Base-by-base conservation (phyloP, 768 basidiomycete genomes). In the Dendrothele bispora region DNA sequence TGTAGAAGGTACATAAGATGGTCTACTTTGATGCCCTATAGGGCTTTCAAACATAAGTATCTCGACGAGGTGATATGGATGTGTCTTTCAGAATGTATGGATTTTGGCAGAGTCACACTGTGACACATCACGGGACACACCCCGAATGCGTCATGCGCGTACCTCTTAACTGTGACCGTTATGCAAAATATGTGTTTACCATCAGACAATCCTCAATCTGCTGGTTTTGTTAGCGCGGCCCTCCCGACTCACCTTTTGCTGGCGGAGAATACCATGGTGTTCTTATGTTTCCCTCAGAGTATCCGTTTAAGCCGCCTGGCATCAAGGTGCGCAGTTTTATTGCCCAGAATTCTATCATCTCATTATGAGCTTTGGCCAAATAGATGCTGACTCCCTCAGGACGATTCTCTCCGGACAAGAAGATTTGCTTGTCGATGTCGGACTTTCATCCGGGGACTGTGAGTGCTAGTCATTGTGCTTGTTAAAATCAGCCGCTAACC, bases 351-450 rank as follows among this genome's bases (percentile, higher is more conserved):
- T 26, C 15, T n/a, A n/a, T 51, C 38, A 14, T 42, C 47, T 30
- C 29, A 36, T 38, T 39, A 51, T 46, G 39, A 49, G 44, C 12
- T 24, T 20, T 21, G 30, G n/a, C n/a, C 30, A 35, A 50, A 18
- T 57, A 94, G 91, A 91, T 94, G 90, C 79, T 84, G 57, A 94
- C 92, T 11, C 92, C 92, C 0, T 91, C 89, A 5, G 92, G 92
- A 17, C 83, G 92, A 50, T 95, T 95, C 68, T 82, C 88, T 55
- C 89, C 90, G 17, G 90, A 92, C 74, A 85, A 83, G 71, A 97
- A 94, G 78, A 97, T 98, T 46, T 98, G 95, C 64, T 95, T 97
- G 70, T 95, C 92, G 20, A 97, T 98, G 93, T 93, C 91, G 3
- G 91, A 94, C 66, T 94, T 92, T 61, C 92, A 94, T 60, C 91